Base-by-base conservation (phyloP, 768 basidiomycete genomes). In the Steccherinum ochraceum region DNA sequence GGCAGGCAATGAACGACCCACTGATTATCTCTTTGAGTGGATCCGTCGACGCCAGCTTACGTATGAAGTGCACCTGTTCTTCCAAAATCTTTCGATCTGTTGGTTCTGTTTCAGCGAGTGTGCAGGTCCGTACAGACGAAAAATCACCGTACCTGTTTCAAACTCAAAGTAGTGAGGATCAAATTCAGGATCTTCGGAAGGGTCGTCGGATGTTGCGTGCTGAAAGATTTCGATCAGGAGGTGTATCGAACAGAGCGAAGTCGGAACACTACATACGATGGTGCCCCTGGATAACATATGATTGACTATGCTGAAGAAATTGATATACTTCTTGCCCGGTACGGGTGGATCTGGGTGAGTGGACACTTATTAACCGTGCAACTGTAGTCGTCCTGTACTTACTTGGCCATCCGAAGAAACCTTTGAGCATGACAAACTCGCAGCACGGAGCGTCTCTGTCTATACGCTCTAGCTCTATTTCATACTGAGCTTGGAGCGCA, bases 161-260 rank as follows among this genome's bases (percentile, higher is more conserved):
- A 67, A 57, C 23, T 67, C 64, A 35, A 68, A 61, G 51, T 66
- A 66, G 25, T 57, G 64, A 5, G 68, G 67, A 46, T 71, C 65
- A n/a, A 66, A 58, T 35, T 58, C 60, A 0, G 67, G 66, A 16
- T 62, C 59, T 4, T 47, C 53, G 12, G 45, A n/a, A 1, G 67
- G 64, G 42, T 72, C 64, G 12, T 50, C 46, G 12, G 67, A 68
- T 0, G 44, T 54, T 5, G 67, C 59, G 48, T 67, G 63, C 59
- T 62, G 26, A 10, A 5, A 19, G 5, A 4, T 42, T 26, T 45
- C 16, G 18, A 19, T 4, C 12, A 5, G 26, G 1, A 26, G 12
- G n/a, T 13, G 12, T 5, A 35, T 3, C 5, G 7, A 20, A 23
- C 27, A 4, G 39, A n/a, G n/a, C 16, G 16, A 35, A 16, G n/a